Percentiles rank a stretch among this genome's conserved stretches.
These are phyloP conservation scores for Rhizophora apiculata DNA, from an alignment of 345 rosid genomes.

Conservation along the genomic window DNA sequence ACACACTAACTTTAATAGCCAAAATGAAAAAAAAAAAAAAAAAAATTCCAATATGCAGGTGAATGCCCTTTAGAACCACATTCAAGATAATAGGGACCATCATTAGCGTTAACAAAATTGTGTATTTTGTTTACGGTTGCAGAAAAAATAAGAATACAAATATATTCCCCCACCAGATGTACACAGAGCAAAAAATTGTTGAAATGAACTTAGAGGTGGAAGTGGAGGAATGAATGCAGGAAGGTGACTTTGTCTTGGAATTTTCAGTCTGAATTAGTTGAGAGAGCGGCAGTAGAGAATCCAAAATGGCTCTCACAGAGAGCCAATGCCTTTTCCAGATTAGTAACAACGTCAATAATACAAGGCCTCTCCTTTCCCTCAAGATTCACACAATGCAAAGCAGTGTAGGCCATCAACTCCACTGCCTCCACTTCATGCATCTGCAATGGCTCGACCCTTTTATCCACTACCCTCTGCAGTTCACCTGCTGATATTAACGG, in stretches of 20 bases:
- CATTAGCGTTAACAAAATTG: not conserved
- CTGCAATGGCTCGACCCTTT: conserved; percentile 35
- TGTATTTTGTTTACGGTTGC: not conserved
- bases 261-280: conserved; percentile 36
- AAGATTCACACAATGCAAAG: conserved; percentile 44
- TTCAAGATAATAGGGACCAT: conserved; percentile 7
- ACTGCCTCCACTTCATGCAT: conserved; percentile 41
- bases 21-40: not conserved
- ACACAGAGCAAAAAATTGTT: not conserved
- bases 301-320: conserved; percentile 26
- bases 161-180: not conserved
- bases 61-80: not conserved
- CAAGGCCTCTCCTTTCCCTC: conserved; percentile 59
- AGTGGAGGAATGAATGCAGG: not conserved
- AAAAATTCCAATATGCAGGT: not conserved
- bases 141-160: conserved; percentile 1
- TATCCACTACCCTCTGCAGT: conserved; percentile 37
- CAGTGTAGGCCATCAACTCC: conserved; percentile 44
- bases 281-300: conserved; percentile 23
- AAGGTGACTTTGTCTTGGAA: not conserved
- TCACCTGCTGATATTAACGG: conserved; percentile 35
- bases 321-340: conserved; percentile 49
- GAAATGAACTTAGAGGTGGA: not conserved
- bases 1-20: not conserved
- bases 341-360: conserved; percentile 41